phyloP scores from a whole-genome alignment of 164 flowering plant genomes.

The Liquidambar formosana region DNA sequence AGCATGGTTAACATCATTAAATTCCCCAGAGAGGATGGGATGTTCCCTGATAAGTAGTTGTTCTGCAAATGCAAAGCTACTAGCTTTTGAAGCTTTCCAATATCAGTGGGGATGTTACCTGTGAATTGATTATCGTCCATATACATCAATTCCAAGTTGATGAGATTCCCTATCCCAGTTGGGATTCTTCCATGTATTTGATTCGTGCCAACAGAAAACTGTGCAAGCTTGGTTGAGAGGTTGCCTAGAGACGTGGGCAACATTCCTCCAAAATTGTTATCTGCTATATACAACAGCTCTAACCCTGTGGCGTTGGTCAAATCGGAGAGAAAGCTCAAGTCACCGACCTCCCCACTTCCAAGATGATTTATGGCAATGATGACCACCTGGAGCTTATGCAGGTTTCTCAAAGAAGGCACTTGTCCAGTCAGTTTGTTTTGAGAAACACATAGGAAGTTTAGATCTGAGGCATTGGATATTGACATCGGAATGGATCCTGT shows the following conservation, averaged over 20 bases:
- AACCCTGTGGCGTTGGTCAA: conserved; percentile 22
- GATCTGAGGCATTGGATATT: conserved; percentile 12
- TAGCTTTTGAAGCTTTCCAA: conserved; percentile 25
- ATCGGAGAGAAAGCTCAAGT: conserved; percentile 28
- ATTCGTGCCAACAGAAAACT: conserved; percentile 14
- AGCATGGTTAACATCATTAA: conserved; percentile 9
- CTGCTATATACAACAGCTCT: background rate
- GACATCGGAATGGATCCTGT: conserved; percentile 28
- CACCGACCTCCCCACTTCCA: conserved; percentile 23
- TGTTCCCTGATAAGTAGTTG: conserved; percentile 24
- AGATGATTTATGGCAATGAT: background rate
- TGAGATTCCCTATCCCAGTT: conserved; percentile 16
- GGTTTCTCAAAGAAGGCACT: conserved; percentile 10
- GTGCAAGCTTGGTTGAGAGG: conserved; percentile 19
- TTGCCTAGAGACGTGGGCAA: conserved; percentile 22
- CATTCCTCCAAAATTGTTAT: conserved; percentile 15
- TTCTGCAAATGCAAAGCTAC: background rate
- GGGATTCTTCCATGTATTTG: conserved; percentile 28
- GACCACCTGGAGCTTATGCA: background rate
- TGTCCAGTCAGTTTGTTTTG: conserved; percentile 19
- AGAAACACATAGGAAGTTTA: background rate
- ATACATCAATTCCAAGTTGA: background rate
- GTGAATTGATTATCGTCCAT: conserved; percentile 6
- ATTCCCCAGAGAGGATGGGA: conserved; percentile 33
- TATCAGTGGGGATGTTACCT: conserved; percentile 14